These are phyloP conservation scores for Xylaria sp. DNA, from an alignment of 2,329 filamentous ascomycete species.

Conservation along the genomic window DNA sequence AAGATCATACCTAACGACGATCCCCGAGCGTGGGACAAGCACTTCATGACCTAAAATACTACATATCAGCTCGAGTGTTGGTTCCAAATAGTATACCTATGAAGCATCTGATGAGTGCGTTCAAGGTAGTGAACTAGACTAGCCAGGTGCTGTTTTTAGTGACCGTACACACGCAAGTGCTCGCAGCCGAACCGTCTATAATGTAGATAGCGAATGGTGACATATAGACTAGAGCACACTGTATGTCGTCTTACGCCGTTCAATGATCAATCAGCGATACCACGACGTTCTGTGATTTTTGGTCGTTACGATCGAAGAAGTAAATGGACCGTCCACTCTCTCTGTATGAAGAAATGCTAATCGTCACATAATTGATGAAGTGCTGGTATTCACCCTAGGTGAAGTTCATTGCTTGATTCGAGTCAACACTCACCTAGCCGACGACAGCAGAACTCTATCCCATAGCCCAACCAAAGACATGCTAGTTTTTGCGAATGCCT, in stretches of 20 bases:
- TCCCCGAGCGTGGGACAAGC: constrained; percentile 24
- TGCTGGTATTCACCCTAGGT: neutral
- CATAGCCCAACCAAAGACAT: neutral
- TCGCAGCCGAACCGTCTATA: neutral
- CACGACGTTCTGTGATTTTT: neutral
- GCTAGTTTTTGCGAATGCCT: neutral
- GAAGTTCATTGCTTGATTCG: neutral
- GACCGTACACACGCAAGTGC: neutral
- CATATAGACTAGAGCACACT: neutral
- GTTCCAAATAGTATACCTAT: neutral
- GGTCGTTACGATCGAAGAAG: neutral
- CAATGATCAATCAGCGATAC: neutral
- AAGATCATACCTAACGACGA: constrained; percentile 15
- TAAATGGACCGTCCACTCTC: neutral
- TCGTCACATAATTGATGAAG: neutral
- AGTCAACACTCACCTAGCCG: neutral
- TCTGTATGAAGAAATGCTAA: neutral
- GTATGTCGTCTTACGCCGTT: neutral
- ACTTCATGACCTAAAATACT: constrained; percentile 6
- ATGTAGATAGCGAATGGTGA: neutral
- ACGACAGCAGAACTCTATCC: neutral
- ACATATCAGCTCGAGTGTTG: neutral
- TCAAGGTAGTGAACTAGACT: neutral
- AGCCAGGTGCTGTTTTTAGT: neutral
- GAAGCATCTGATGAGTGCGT: neutral